Evolutionary conservation across 139 green algal genomes (phyloP).

Genomic region (Chlamydomonas eustigma): DNA sequence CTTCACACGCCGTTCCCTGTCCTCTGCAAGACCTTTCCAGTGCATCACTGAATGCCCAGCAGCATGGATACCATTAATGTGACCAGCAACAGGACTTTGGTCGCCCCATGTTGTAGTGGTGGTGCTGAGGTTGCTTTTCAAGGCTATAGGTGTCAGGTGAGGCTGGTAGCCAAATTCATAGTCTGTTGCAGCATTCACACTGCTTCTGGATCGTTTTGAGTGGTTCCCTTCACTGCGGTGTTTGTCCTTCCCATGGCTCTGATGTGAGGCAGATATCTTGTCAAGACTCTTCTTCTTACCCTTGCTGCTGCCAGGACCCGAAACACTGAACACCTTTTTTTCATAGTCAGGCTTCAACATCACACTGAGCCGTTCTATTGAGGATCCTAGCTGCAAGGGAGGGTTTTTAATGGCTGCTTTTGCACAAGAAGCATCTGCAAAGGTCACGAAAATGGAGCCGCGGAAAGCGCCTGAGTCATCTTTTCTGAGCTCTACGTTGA

Average conservation of each 20-base stretch:
- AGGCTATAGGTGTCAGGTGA: too few species aligned
- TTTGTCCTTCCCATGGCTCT: too few species aligned
- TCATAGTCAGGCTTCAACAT: background rate
- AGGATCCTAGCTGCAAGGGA: background rate
- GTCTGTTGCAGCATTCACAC: too few species aligned
- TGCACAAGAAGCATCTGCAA: background rate
- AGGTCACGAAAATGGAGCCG: conserved; percentile 7
- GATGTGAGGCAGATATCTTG: too few species aligned
- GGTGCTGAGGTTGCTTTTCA: too few species aligned
- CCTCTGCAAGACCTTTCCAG: background rate
- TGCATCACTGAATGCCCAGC: too few species aligned
- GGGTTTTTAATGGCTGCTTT: background rate
- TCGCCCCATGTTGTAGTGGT: too few species aligned
- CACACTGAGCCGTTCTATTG: background rate
- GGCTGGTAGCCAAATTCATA: too few species aligned
- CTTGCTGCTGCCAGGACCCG: background rate
- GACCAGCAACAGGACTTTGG: too few species aligned
- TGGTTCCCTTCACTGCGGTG: too few species aligned
- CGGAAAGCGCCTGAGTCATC: conserved; percentile 7
- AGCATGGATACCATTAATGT: too few species aligned
- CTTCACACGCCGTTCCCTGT: background rate
- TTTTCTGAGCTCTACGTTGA: background rate
- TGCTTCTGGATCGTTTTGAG: too few species aligned
- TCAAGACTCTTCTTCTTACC: background rate
- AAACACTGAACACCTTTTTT: background rate